These are phyloP conservation scores for Spergularia azorica DNA, from an alignment of 179 eudicot genomes.

Conservation along the genomic window DNA sequence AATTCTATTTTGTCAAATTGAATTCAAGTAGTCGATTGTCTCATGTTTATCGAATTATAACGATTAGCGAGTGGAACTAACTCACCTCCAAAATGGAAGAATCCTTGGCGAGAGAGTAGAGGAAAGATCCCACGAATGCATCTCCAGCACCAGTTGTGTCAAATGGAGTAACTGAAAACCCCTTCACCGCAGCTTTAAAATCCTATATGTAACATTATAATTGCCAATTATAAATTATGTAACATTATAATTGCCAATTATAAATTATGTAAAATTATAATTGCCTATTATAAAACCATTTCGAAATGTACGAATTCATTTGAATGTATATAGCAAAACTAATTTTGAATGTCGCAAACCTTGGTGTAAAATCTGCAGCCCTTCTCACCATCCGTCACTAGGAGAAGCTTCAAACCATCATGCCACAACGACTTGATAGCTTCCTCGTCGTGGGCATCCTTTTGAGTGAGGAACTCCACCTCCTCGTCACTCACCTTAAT, in stretches of 20 bases:
- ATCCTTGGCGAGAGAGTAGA: constrained; percentile 40
- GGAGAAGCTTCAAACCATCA: constrained; percentile 37
- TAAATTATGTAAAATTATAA: no score
- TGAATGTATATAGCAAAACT: no score
- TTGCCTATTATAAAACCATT: no score
- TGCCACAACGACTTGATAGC: constrained; percentile 39
- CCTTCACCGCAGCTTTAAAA: constrained; percentile 39
- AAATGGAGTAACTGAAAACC: constrained; percentile 37
- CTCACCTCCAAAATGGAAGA: constrained; percentile 24
- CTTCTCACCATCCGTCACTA: constrained; percentile 48
- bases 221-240: not conserved
- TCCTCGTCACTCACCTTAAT: constrained; percentile 56
- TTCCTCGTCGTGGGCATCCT: constrained; percentile 34
- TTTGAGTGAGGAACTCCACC: constrained; percentile 40
- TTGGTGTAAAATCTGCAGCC: constrained; percentile 51
- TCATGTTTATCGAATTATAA: no score
- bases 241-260: no score
- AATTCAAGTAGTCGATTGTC: no score
- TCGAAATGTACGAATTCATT: no score
- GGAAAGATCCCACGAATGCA: constrained; percentile 45
- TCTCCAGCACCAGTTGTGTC: constrained; percentile 57
- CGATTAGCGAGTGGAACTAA: no score
- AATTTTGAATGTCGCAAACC: not conserved
- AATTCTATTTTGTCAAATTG: no score
- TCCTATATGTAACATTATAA: constrained; percentile 11